Evolutionary conservation across 441 rosid species (phyloP), one percentile per base, ranked within the genome.

Genomic region (Populus hybrid): DNA sequence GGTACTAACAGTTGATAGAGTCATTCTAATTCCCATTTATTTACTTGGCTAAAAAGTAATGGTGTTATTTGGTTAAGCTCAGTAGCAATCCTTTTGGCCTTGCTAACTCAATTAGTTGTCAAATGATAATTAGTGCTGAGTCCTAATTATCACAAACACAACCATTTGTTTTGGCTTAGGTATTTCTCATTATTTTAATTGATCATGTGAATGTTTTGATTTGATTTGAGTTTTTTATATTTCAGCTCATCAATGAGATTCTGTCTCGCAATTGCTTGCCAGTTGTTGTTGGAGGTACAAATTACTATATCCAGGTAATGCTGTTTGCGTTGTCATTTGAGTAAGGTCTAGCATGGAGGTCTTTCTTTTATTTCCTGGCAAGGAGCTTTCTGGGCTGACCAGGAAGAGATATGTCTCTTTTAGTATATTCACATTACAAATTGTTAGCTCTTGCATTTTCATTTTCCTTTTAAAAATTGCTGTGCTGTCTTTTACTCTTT

Each of bases 231-330:
- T 35, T 12, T 11, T 26, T 82, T 11, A 28, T 10, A 77, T 83
- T 87, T 80, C 94, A 95, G 98, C 84, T 95, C 18, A 88, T 94
- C 70, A 64, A 84, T 66, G 92, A 85, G 28, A 94, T 94, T 50
- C 26, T 77, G 64, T 88, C 95, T 68, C 95, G 97, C 7, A 82
- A 87, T 79, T 80, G 71, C 82, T 66, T 94, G 77, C 98, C 97
- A 0, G 90, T 95, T 66, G 87, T 95, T 74, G 98, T 92, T 79
- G 98, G 98, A 72, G 99, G 99, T 9, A 91, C 98, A 35, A 87
- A 91, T 84, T 95, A 91, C 81, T 92, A 94, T 77, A 92, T 94
- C 82, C 98, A 95, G 93, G 99, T 94, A 74, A 64, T 38, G 35
- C 36, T 35, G 7, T 69, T 36, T 77, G 14, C 45, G 68, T 77